Evolutionary conservation across 768 basidiomycete species (phyloP).

Genomic region (Serendipita vermifera): DNA sequence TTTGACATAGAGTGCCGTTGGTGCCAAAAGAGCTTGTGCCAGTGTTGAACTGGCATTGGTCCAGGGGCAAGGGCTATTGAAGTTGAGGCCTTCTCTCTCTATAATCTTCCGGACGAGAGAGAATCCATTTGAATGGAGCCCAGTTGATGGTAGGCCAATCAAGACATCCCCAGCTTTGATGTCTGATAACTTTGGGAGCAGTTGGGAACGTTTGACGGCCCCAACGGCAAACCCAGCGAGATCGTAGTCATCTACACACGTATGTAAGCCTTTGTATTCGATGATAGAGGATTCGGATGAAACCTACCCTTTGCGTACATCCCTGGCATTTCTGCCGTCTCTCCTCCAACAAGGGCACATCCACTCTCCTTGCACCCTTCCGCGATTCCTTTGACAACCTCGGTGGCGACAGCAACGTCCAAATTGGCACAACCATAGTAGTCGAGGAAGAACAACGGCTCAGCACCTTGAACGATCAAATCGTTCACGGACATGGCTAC

Average conservation of each 20-base stretch:
- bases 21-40: constrained; percentile 68
- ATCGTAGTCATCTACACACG: constrained; percentile 75
- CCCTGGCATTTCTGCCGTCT: constrained; percentile 98
- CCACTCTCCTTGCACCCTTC: constrained; percentile 78
- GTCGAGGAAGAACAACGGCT: constrained; percentile 94
- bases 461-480: constrained; percentile 91
- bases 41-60: constrained; percentile 38
- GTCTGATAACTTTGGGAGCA: constrained; percentile 56
- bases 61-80: constrained; percentile 78
- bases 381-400: constrained; percentile 85
- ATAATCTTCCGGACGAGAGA: constrained; percentile 90
- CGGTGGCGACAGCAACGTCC: constrained; percentile 65
- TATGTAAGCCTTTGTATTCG: neutral
- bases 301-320: constrained; percentile 77
- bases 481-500: constrained; percentile 99
- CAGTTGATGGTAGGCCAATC: constrained; percentile 81
- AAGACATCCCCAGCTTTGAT: constrained; percentile 73
- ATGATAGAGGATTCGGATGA: neutral
- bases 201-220: constrained; percentile 71
- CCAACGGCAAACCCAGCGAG: constrained; percentile 98
- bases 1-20: constrained; percentile 81
- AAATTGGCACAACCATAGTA: constrained; percentile 95
- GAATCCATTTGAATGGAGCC: constrained; percentile 94
- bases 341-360: constrained; percentile 91
- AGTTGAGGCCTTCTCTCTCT: constrained; percentile 48